Percentiles rank a stretch among this genome's conserved stretches.
These are phyloP conservation scores for Hylodesmum podocarpum DNA, from an alignment of 306 rosid genomes.

Conservation along the genomic window DNA sequence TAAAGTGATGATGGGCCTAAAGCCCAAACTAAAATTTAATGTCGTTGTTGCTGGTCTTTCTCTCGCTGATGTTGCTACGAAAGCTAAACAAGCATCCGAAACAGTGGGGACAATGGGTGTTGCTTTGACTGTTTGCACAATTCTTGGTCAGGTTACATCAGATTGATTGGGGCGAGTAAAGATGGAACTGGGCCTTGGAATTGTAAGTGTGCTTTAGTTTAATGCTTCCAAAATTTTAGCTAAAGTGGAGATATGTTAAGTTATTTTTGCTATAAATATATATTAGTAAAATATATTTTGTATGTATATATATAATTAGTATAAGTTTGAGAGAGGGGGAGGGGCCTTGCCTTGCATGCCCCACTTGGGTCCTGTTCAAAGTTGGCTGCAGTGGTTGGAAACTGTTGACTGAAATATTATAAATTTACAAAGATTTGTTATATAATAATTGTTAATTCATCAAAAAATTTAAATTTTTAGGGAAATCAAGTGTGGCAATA, in stretches of 20 bases:
- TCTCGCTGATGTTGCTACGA: conserved; percentile 76
- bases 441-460: conserved; percentile 1
- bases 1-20: no score
- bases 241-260: not conserved
- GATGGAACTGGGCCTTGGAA: conserved; percentile 97
- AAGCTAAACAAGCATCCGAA: conserved; percentile 86
- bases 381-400: conserved; percentile 1
- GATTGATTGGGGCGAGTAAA: conserved; percentile 90
- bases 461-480: conserved; percentile 12
- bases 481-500: conserved; percentile 58
- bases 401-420: not conserved
- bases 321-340: no score
- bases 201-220: conserved; percentile 57
- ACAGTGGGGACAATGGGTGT: conserved; percentile 97
- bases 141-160: conserved; percentile 80
- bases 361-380: no score
- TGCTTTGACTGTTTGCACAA: conserved; percentile 82
- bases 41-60: conserved; percentile 88
- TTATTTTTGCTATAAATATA: no score
- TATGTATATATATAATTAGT: no score
- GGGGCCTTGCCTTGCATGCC: no score
- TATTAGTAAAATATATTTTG: no score
- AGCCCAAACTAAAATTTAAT: no score
- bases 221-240: not conserved
- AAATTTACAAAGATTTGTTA: conserved; percentile 1